Evolutionary conservation across 2,329 filamentous ascomycete species (phyloP).

Genomic region (Cladosporium phlei): DNA sequence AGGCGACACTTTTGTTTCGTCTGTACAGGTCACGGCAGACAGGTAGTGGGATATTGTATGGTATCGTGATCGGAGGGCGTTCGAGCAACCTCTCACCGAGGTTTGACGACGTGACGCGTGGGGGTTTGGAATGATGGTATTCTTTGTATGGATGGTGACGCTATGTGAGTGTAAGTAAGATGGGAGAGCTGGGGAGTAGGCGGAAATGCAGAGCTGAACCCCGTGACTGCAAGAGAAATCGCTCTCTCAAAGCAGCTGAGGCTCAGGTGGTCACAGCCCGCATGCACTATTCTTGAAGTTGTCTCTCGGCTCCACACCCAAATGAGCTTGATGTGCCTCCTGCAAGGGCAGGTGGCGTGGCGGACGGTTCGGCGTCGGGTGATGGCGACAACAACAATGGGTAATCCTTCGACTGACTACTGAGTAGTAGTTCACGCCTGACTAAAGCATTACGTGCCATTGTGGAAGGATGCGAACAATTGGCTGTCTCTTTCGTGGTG

Average conservation of each 20-base stretch:
- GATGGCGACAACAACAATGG: no score
- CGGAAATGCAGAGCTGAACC: slow-evolving; percentile 1
- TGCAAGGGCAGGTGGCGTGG: no score
- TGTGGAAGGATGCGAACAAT: no score
- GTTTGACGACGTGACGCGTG: no score
- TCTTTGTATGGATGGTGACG: slow-evolving; percentile 2
- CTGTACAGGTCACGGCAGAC: neutral
- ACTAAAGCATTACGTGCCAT: no score
- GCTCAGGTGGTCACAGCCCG: slow-evolving; percentile 10
- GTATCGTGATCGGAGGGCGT: slow-evolving; percentile 1
- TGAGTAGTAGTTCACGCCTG: no score
- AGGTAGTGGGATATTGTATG: neutral
- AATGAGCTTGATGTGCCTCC: no score
- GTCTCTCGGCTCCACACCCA: slow-evolving; percentile 10
- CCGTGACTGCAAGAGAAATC: slow-evolving; percentile 1
- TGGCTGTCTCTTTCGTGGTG: no score
- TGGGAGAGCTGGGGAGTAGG: slow-evolving; percentile 5
- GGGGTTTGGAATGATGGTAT: slow-evolving; percentile 10
- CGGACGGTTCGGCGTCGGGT: no score
- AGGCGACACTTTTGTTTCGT: neutral
- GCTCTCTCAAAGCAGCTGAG: neutral
- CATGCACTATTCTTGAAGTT: no score
- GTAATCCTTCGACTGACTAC: no score
- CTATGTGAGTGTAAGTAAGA: slow-evolving; percentile 2
- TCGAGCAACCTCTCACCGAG: slow-evolving; percentile 1